Base-by-base conservation (phyloP, 108 stramenopile genomes). In the Chaetoceros tenuissimus region DNA sequence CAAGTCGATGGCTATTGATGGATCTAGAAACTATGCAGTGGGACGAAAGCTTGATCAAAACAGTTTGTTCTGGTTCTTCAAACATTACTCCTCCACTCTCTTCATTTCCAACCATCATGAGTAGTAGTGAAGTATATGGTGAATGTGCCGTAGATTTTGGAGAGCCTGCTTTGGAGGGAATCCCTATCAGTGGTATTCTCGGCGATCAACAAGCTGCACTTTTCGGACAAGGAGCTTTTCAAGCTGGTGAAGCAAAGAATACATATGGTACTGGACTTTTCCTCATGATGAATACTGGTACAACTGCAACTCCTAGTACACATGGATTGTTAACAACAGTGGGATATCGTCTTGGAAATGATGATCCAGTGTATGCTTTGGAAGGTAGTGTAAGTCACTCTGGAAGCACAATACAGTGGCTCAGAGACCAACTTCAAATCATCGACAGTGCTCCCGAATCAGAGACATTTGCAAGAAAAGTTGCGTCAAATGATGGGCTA, bases 261-360 rank as follows among this genome's bases (percentile, higher is more conserved):
- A 99, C 99, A 8, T 99, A 96, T 69, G 99, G 99, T 16, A 98
- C 99, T 1, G 99, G 97, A 1, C 72, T 94, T 51, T 99, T 99
- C 63, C 63, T 98, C 45, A 80, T 99, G 85, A 96, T 95, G 92
- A 98, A 98, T 76, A 97, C 97, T 0, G 97, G 97, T 16, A 70
- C 60, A 10, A 52, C 60, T 24, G 59, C 55, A 20, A 77, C 83
- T 16, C 67, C 75, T 24, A 77, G 73, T 40, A 78, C 77, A 1
- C 74, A 97, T 63, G 96, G 96, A 5, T 67, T 99, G 49, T 73
- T 99, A n/a, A 98, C 96, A 13, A 99, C 97, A 13, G 84, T 97
- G 25, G 96, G 80, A 0, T 99, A 97, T 69, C 75, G 97, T 66
- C 57, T 99, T 30, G 91, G 76, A 22, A 57, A 59, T 24, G 49